Percentiles rank a stretch among this genome's conserved stretches.
Conservation (phyloP, 176 grass and related monocot species). For the Thalia dealbata region DNA sequence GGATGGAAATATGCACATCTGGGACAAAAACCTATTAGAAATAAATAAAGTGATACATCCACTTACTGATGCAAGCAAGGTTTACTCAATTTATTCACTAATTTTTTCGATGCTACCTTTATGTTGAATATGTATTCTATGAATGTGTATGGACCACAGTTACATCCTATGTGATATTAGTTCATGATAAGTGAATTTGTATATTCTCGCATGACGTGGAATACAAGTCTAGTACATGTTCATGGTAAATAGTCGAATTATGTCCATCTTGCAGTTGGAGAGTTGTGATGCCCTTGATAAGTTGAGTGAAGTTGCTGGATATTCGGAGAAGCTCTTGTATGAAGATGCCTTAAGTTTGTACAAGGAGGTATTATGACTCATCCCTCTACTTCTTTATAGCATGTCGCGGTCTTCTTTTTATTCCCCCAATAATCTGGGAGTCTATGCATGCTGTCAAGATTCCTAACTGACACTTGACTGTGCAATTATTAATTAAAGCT, state of each 20-base stretch:
- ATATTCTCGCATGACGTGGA: not conserved
- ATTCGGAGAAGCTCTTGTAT: constrained; percentile 82
- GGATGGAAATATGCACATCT: too few relatives aligned
- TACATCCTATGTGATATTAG: not conserved
- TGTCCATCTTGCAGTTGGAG: constrained; percentile 57
- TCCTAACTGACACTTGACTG: constrained; percentile 1
- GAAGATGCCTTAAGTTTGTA: constrained; percentile 77
- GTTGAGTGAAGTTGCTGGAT: constrained; percentile 76
- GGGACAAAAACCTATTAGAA: too few relatives aligned
- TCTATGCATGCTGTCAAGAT: too few relatives aligned
- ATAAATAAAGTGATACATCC: too few relatives aligned
- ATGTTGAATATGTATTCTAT: too few relatives aligned
- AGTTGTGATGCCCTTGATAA: constrained; percentile 70
- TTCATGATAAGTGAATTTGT: not conserved
- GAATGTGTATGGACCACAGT: too few relatives aligned
- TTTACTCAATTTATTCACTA: too few relatives aligned
- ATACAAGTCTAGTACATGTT: not conserved
- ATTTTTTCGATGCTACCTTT: too few relatives aligned
- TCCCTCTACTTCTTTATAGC: not conserved
- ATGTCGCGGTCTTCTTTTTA: not conserved
- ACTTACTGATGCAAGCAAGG: too few relatives aligned
- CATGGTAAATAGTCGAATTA: not conserved
- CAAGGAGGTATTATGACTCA: constrained; percentile 45
- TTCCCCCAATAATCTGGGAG: not conserved
- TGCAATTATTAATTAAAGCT: too few relatives aligned